Conservation (phyloP, 2,329 filamentous ascomycete species). For the Arthroderma sp. region DNA sequence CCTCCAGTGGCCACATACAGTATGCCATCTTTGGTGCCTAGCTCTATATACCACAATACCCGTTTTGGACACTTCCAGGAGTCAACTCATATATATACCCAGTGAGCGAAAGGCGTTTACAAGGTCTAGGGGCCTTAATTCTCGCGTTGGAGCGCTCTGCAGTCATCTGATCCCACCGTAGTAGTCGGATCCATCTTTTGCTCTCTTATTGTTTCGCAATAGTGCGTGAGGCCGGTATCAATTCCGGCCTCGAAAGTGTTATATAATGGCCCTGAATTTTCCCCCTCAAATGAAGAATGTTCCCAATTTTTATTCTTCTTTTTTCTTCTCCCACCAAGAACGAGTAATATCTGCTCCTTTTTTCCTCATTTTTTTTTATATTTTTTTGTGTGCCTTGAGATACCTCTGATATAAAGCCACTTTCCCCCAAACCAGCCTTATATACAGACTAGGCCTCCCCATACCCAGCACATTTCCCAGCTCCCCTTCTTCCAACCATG, state of each 20-base stretch:
- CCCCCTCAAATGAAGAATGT: neutral
- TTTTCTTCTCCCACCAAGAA: slow-evolving; percentile 11
- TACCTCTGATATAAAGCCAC: neutral
- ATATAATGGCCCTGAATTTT: slow-evolving; percentile 23
- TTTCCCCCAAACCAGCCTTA: neutral
- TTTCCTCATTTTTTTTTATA: slow-evolving; percentile 10
- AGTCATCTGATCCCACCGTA: slow-evolving; percentile 7
- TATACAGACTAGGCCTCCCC: neutral
- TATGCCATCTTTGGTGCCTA: too few relatives aligned
- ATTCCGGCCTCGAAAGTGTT: slow-evolving; percentile 31
- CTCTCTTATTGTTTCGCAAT: slow-evolving; percentile 23
- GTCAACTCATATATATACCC: too few relatives aligned
- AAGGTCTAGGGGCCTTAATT: too few relatives aligned
- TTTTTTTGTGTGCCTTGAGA: slow-evolving; percentile 11
- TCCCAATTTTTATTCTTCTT: slow-evolving; percentile 16
- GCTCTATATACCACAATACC: too few relatives aligned
- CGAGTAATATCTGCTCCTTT: slow-evolving; percentile 10
- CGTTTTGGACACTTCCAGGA: too few relatives aligned
- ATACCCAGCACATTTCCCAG: neutral
- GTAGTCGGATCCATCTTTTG: slow-evolving; percentile 15
- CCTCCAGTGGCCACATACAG: too few relatives aligned
- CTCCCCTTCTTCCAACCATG: slow-evolving; percentile 18
- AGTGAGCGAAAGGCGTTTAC: too few relatives aligned
- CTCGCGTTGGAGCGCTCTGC: neutral
- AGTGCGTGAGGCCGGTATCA: slow-evolving; percentile 31